These are phyloP conservation scores for Gillenia trifoliata DNA, from an alignment of 306 rosid species.

Conservation along the genomic window DNA sequence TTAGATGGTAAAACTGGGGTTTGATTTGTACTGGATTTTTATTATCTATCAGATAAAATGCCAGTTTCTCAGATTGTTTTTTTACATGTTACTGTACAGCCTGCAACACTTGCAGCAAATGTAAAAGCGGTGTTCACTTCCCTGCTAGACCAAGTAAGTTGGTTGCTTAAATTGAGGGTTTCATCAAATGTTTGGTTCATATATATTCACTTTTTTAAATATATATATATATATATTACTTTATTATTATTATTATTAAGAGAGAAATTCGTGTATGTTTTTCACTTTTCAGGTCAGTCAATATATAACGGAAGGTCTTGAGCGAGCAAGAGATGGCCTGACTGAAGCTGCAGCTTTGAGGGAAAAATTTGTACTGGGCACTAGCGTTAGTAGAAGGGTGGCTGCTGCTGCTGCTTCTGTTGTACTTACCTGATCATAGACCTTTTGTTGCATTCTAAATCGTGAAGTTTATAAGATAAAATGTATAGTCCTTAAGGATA, in stretches of 20 bases:
- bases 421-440: slow-evolving; percentile 42
- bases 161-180: slow-evolving; percentile 17
- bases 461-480: background rate
- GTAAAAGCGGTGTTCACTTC: slow-evolving; percentile 88
- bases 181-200: slow-evolving; percentile 15
- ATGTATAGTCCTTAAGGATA: slow-evolving; percentile 20
- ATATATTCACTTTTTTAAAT: slow-evolving; percentile 8
- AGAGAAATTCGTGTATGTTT: background rate
- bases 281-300: slow-evolving; percentile 69
- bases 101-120: slow-evolving; percentile 76
- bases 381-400: slow-evolving; percentile 81
- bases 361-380: slow-evolving; percentile 82
- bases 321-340: slow-evolving; percentile 86
- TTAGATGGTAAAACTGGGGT: background rate
- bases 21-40: slow-evolving; percentile 1
- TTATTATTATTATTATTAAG: background rate
- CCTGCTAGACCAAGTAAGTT: slow-evolving; percentile 95
- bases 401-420: slow-evolving; percentile 99
- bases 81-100: slow-evolving; percentile 44
- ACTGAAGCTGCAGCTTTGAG: slow-evolving; percentile 96
- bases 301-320: slow-evolving; percentile 95
- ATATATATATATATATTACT: background rate
- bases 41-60: background rate
- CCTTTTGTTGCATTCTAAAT: slow-evolving; percentile 25
- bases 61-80: slow-evolving; percentile 11